phyloP scores from a whole-genome alignment of 164 flowering plant genomes.

The Aristolochia californica region DNA sequence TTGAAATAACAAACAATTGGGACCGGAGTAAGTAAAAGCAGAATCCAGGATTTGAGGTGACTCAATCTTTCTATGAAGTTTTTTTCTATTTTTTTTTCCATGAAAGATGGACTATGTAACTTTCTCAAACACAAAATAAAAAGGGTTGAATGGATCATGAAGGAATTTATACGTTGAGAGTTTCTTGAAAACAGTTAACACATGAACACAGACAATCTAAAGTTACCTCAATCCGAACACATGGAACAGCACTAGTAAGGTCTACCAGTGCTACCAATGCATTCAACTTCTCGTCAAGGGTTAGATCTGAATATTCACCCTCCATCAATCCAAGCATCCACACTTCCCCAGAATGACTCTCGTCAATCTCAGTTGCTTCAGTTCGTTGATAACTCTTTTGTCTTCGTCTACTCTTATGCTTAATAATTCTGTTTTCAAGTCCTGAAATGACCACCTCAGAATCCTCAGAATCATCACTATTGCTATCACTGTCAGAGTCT shows the following conservation, averaged over 20 bases:
- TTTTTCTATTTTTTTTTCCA: too few relatives aligned
- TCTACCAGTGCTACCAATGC: conserved; percentile 67
- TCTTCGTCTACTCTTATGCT: conserved; percentile 10
- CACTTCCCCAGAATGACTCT: conserved; percentile 74
- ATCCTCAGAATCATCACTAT: conserved; percentile 23
- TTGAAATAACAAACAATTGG: too few relatives aligned
- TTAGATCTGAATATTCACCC: conserved; percentile 84
- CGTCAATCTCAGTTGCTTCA: conserved; percentile 68
- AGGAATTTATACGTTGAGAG: too few relatives aligned
- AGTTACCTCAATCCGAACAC: conserved; percentile 60
- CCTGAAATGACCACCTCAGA: conserved; percentile 27
- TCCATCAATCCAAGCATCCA: conserved; percentile 89
- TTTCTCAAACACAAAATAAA: too few relatives aligned
- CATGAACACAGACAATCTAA: not conserved
- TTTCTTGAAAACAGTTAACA: too few relatives aligned
- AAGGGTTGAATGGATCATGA: too few relatives aligned
- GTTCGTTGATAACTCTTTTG: conserved; percentile 19
- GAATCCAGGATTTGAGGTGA: too few relatives aligned
- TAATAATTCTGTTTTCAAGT: conserved; percentile 13
- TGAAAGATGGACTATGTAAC: too few relatives aligned
- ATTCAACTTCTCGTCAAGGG: conserved; percentile 81
- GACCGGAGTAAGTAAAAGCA: too few relatives aligned
- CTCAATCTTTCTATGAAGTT: too few relatives aligned
- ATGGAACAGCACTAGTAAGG: conserved; percentile 57
- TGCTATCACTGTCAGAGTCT: conserved; percentile 20